A percentile compares a stretch with the other conserved stretches of the same genome.
Evolutionary conservation across 1,139 yeast genomes (phyloP).

Genomic region (Lodderomyces margitis): DNA sequence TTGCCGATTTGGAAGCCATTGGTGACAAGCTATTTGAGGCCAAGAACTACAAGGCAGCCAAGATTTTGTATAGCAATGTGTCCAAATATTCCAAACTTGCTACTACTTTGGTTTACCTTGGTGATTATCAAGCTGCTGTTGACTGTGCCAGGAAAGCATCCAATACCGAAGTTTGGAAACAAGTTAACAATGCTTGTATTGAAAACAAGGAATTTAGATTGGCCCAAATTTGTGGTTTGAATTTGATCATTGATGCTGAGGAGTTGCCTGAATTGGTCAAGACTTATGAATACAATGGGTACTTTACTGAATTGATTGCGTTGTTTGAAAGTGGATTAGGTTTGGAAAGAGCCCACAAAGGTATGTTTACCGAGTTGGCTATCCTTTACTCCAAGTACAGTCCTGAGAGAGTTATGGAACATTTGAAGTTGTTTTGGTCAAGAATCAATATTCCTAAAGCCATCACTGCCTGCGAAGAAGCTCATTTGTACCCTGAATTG

Average conservation of each 20-base stretch:
- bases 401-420: conserved; percentile 93
- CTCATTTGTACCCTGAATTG: conserved; percentile 95
- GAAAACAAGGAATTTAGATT: conserved; percentile 92
- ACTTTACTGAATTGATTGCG: conserved; percentile 86
- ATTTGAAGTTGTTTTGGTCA: conserved; percentile 95
- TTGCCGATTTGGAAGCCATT: conserved; percentile 86
- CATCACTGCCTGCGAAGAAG: conserved; percentile 87
- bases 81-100: conserved; percentile 96
- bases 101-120: conserved; percentile 86
- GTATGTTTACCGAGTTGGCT: conserved; percentile 97
- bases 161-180: conserved; percentile 92
- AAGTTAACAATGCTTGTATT: conserved; percentile 94
- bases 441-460: conserved; percentile 98
- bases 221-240: conserved; percentile 98
- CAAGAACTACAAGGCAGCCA: conserved; percentile 89
- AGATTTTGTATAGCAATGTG: conserved; percentile 77
- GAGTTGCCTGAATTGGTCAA: conserved; percentile 87
- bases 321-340: conserved; percentile 95
- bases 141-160: conserved; percentile 99
- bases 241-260: conserved; percentile 95
- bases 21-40: conserved; percentile 89
- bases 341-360: conserved; percentile 98
- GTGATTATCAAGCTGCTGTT: conserved; percentile 94
- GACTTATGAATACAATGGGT: conserved; percentile 87
- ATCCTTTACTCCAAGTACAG: conserved; percentile 85